Conservation (phyloP, 2,329 filamentous ascomycete species). For the Periconia macrospinosa region DNA sequence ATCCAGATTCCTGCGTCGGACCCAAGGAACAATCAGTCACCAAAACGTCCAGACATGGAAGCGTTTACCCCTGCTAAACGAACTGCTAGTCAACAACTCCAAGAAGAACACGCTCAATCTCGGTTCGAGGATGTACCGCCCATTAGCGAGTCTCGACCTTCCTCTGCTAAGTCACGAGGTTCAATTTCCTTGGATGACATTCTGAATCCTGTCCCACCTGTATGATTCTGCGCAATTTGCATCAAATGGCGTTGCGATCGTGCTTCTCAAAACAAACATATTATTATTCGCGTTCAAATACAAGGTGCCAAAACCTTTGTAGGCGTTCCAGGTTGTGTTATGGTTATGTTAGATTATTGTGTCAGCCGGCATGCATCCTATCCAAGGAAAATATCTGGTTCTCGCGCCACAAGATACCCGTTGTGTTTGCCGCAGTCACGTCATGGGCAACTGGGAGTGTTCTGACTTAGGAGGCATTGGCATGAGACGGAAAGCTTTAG, state of each 20-base stretch:
- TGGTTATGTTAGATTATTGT: neutral
- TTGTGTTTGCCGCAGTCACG: neutral
- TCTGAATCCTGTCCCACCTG: conserved; percentile 3
- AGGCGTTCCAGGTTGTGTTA: no score
- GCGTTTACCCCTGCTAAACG: conserved; percentile 33
- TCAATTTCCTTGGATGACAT: conserved; percentile 3
- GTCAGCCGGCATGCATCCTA: neutral
- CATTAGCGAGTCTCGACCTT: conserved; percentile 26
- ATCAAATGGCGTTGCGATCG: conserved; percentile 24
- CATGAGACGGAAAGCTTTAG: neutral
- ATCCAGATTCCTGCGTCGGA: conserved; percentile 30
- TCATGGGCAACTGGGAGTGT: neutral
- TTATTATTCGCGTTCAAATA: neutral
- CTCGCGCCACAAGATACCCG: neutral
- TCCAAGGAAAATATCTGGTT: neutral
- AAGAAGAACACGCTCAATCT: conserved; percentile 22
- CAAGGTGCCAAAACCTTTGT: no score
- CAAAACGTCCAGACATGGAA: conserved; percentile 30
- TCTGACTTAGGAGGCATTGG: neutral
- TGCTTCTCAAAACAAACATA: neutral
- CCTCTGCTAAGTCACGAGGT: conserved; percentile 27
- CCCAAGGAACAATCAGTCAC: conserved; percentile 35
- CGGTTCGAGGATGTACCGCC: conserved; percentile 10
- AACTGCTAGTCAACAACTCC: conserved; percentile 30
- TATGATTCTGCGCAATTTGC: conserved; percentile 5